A percentile compares a stretch with the other conserved stretches of the same genome.
These are phyloP conservation scores for Lasiodiplodia sp. DNA, from an alignment of 2,329 filamentous ascomycete species.

Conservation along the genomic window DNA sequence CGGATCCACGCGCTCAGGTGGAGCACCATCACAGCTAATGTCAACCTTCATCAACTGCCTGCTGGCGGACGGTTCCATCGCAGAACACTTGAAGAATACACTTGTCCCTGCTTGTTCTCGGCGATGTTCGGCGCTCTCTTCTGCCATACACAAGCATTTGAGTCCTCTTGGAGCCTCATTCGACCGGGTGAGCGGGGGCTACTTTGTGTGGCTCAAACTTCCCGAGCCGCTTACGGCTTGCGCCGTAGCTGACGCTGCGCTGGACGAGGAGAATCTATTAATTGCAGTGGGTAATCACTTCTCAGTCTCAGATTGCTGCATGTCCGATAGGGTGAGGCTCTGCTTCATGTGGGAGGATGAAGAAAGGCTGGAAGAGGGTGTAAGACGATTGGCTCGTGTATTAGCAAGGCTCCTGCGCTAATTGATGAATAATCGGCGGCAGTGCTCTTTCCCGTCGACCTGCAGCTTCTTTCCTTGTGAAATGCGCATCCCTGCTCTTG, in stretches of 20 bases:
- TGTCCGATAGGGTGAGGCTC: conserved; percentile 58
- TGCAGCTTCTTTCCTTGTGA: neutral
- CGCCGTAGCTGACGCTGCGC: conserved; percentile 64
- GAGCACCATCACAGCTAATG: conserved; percentile 65
- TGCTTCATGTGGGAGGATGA: conserved; percentile 76
- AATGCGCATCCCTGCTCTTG: too few species aligned
- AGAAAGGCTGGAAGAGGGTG: conserved; percentile 33
- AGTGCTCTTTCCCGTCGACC: neutral
- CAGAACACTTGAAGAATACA: conserved; percentile 59
- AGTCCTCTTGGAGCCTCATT: conserved; percentile 65
- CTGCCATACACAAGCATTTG: conserved; percentile 66
- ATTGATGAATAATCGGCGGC: neutral
- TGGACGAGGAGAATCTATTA: conserved; percentile 69
- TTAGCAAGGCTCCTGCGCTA: conserved; percentile 38
- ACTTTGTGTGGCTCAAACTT: conserved; percentile 82
- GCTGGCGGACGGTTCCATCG: conserved; percentile 58
- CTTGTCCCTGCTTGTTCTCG: conserved; percentile 64
- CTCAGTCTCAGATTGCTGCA: conserved; percentile 55
- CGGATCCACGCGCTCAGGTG: neutral
- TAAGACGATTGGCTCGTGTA: conserved; percentile 67
- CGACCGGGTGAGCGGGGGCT: conserved; percentile 65
- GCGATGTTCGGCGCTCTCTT: conserved; percentile 63
- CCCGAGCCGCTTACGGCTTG: conserved; percentile 61
- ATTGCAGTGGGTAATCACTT: conserved; percentile 75
- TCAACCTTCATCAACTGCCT: conserved; percentile 65